Percentiles rank a stretch among this genome's conserved stretches.
Conservation (phyloP, 805 yeast species). For the Saccharomycopsis olivae region DNA sequence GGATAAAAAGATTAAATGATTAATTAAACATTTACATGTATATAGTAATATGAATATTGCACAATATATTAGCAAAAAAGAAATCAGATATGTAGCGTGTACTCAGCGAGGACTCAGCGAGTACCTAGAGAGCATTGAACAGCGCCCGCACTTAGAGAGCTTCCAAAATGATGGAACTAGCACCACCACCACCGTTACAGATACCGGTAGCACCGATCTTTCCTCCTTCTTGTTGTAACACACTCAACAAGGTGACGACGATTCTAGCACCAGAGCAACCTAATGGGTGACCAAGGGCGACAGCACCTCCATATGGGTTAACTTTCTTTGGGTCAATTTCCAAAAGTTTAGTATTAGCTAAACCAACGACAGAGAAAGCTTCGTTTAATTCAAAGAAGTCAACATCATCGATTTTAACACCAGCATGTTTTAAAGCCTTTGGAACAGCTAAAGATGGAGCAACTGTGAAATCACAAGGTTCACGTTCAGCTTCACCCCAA, state of each 20-base stretch:
- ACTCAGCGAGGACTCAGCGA: neutral
- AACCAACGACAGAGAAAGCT: conserved; percentile 94
- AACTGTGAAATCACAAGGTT: conserved; percentile 91
- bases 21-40: neutral
- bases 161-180: conserved; percentile 85
- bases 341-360: conserved; percentile 73
- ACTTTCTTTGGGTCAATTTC: conserved; percentile 55
- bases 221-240: conserved; percentile 75
- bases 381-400: conserved; percentile 95
- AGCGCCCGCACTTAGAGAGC: conserved; percentile 26
- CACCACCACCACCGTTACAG: conserved; percentile 99
- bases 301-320: conserved; percentile 92
- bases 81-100: neutral
- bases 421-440: conserved; percentile 87
- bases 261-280: conserved; percentile 96
- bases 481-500: conserved; percentile 98
- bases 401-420: conserved; percentile 50
- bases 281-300: conserved; percentile 89
- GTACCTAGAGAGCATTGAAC: neutral
- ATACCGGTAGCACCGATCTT: conserved; percentile 91
- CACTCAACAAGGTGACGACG: conserved; percentile 74
- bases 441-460: conserved; percentile 94
- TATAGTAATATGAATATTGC: neutral
- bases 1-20: conserved; percentile 83
- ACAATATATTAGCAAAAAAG: neutral